Evolutionary conservation across 2,329 filamentous ascomycete species (phyloP).

Genomic region (Nemania diffusa): DNA sequence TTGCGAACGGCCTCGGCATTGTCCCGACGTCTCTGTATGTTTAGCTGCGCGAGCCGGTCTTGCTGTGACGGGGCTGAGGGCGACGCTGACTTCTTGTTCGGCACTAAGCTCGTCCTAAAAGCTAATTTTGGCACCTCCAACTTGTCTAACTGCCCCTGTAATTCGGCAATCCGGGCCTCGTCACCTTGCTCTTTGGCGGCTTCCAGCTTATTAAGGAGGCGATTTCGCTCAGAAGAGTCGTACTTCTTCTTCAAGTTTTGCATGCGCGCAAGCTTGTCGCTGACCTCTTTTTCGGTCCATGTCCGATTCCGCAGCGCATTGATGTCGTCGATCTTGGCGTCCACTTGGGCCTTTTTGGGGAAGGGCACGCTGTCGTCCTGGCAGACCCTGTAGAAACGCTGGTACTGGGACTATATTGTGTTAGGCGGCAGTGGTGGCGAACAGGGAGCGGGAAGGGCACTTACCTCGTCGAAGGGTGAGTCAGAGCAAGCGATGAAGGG

Average conservation of each 20-base stretch:
- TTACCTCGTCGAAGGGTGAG: slow-evolving; percentile 81
- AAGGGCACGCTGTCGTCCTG: slow-evolving; percentile 76
- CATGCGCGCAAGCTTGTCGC: slow-evolving; percentile 78
- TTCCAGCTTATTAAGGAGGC: slow-evolving; percentile 72
- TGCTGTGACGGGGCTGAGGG: slow-evolving; percentile 71
- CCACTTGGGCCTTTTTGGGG: slow-evolving; percentile 76
- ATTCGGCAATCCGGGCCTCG: slow-evolving; percentile 62
- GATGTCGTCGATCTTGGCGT: slow-evolving; percentile 82
- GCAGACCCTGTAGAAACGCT: slow-evolving; percentile 81
- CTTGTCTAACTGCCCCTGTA: slow-evolving; percentile 70
- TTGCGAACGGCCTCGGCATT: slow-evolving; percentile 93
- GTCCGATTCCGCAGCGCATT: slow-evolving; percentile 79
- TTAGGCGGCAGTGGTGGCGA: slow-evolving; percentile 41
- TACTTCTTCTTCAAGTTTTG: slow-evolving; percentile 74
- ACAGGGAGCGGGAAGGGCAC: slow-evolving; percentile 36
- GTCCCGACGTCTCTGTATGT: slow-evolving; percentile 82
- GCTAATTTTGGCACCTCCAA: slow-evolving; percentile 76
- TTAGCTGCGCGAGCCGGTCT: slow-evolving; percentile 84
- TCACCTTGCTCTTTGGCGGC: slow-evolving; percentile 74
- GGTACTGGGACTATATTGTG: slow-evolving; percentile 73
- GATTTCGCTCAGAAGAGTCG: slow-evolving; percentile 73
- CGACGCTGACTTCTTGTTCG: slow-evolving; percentile 62
- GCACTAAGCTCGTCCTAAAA: slow-evolving; percentile 72
- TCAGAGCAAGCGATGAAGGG: slow-evolving; percentile 94
- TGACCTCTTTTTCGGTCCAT: slow-evolving; percentile 86